Conservation (phyloP, 805 yeast genomes). For the Saturnispora bothae region DNA sequence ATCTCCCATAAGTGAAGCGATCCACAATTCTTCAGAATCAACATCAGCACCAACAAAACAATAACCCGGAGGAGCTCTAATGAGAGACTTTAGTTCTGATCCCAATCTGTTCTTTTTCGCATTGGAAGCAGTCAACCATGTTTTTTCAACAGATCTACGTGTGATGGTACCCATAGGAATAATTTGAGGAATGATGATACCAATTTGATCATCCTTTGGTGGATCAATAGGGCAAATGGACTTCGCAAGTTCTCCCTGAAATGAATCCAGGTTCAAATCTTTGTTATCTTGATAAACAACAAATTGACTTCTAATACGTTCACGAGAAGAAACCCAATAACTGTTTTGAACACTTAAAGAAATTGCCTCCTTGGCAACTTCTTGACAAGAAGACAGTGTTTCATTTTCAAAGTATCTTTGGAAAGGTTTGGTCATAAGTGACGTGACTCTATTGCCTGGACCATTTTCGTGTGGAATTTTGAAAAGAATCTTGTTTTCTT, state of each 20-base stretch:
- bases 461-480: constrained; percentile 89
- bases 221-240: constrained; percentile 5
- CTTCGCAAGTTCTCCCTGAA: constrained; percentile 11
- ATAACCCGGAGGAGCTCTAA: constrained; percentile 82
- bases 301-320: constrained; percentile 74
- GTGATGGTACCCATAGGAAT: constrained; percentile 96
- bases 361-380: constrained; percentile 67
- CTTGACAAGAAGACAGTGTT: constrained; percentile 56
- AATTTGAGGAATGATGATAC: constrained; percentile 74
- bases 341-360: constrained; percentile 70
- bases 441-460: constrained; percentile 58
- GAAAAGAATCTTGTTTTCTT: constrained; percentile 28
- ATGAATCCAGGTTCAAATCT: not conserved
- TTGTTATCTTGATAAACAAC: constrained; percentile 43
- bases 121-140: constrained; percentile 97
- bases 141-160: constrained; percentile 89
- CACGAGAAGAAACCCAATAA: constrained; percentile 89
- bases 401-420: constrained; percentile 64
- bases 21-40: constrained; percentile 97
- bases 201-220: constrained; percentile 28
- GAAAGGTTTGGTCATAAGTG: constrained; percentile 69
- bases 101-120: constrained; percentile 82
- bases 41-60: constrained; percentile 97
- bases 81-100: constrained; percentile 81
- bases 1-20: constrained; percentile 91